Conservation (phyloP, 2,329 filamentous ascomycete genomes). For the Sclerotinia trifoliorum region DNA sequence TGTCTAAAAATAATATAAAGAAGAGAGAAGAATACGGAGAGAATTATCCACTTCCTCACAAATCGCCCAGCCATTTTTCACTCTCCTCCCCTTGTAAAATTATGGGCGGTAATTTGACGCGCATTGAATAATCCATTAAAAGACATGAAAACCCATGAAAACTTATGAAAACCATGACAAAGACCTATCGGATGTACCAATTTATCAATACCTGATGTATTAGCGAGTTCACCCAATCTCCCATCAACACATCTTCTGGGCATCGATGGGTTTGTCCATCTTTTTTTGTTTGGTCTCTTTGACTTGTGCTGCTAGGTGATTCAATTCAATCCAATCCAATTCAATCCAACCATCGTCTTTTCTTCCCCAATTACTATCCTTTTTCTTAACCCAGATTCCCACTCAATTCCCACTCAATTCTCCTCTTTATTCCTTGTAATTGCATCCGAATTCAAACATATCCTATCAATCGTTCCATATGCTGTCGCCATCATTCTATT, state of each 20-base stretch:
- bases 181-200: background rate
- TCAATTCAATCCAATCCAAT: no score
- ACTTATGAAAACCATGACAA: background rate
- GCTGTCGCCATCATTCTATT: conserved; percentile 11
- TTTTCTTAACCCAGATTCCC: background rate
- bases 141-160: background rate
- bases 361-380: background rate
- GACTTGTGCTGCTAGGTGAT: background rate
- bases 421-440: background rate
- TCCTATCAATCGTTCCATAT: conserved; percentile 13
- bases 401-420: background rate
- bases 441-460: background rate
- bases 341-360: no score
- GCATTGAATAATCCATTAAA: background rate
- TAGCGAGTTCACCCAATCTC: conserved; percentile 17
- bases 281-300: no score
- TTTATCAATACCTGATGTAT: background rate
- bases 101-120: conserved; percentile 6
- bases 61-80: background rate
- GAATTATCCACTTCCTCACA: background rate
- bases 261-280: background rate
- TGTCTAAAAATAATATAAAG: background rate
- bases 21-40: background rate
- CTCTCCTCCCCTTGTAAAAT: background rate
- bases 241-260: background rate